Base-by-base conservation (phyloP, 768 basidiomycete species). In the Leccinum fibrillosum region DNA sequence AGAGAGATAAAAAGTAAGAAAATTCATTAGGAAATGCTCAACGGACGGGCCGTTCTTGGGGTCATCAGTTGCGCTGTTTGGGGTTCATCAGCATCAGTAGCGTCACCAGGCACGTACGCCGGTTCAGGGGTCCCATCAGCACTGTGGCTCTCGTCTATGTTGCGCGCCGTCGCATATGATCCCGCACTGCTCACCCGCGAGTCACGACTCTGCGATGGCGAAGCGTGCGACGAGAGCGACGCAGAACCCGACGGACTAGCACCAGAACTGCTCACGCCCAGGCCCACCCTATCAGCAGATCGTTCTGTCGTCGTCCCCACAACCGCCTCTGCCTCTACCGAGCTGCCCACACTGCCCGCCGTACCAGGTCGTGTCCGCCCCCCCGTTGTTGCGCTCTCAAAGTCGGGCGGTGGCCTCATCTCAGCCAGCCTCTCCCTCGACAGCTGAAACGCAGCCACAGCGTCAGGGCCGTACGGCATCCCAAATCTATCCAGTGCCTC, bases 391-490 rank as follows among this genome's bases (percentile, higher is more conserved):
- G 59, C 60, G 13, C 55, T 63, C 19, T 84, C 81, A 66, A 86
- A 86, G 50, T 78, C 82, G 15, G 85, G 77, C 4, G 79, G 85
- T 1, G 82, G 82, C 2, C 12, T 49, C 42, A 49, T 23, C 3
- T 72, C 69, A 17, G 73, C 71, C 64, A 81, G 65, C 37, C 76
- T 72, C 30, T 74, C 72, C 50, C 78, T 74, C 42, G 80, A 83
- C 23, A 77, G 63, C 13, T 82, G 81, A 65, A 77, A 89, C 32
- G 86, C 85, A 6, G 66, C 66, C 28, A 88, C 77, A 4, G 89
- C 90, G 65, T 86, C 90, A 11, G 81, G 72, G 0, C 90, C 90
- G 64, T 89, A 92, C 21, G 91, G 91, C 55, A 88, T 75, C 1
- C 88, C 89, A 64, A 91, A 93, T 58, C 81, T 77, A 37, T 80